Evolutionary conservation across 2,329 filamentous ascomycete species (phyloP).

Genomic region (Thielaviopsis musarum): DNA sequence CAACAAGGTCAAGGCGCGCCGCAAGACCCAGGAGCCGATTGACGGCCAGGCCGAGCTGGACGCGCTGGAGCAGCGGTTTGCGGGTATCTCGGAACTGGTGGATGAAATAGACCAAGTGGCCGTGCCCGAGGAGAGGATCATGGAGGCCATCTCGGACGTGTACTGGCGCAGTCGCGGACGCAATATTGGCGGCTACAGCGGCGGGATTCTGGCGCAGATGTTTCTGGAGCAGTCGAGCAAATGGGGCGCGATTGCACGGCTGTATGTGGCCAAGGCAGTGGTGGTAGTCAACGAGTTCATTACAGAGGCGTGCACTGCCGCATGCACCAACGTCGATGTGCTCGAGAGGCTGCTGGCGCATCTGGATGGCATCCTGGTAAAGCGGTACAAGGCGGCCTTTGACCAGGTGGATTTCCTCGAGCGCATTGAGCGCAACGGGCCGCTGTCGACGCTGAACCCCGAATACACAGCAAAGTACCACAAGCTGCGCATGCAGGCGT

Average conservation of each 20-base stretch:
- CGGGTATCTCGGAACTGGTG: slow-evolving; percentile 8
- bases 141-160: slow-evolving; percentile 15
- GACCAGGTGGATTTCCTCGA: slow-evolving; percentile 16
- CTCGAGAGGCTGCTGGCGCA: slow-evolving; percentile 14
- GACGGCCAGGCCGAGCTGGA: not conserved
- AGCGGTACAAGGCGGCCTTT: slow-evolving; percentile 16
- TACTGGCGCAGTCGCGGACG: slow-evolving; percentile 16
- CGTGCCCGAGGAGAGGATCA: slow-evolving; percentile 12
- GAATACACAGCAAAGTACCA: not conserved
- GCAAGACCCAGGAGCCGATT: not conserved
- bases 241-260: slow-evolving; percentile 17
- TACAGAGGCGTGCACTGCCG: slow-evolving; percentile 4
- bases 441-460: slow-evolving; percentile 19
- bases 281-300: slow-evolving; percentile 19
- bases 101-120: not conserved
- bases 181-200: slow-evolving; percentile 16
- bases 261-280: slow-evolving; percentile 18
- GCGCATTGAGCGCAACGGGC: slow-evolving; percentile 16
- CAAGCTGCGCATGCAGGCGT: not conserved
- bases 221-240: slow-evolving; percentile 19
- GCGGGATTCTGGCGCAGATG: slow-evolving; percentile 13
- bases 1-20: not conserved
- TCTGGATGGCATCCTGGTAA: slow-evolving; percentile 14
- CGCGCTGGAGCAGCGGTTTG: not conserved
- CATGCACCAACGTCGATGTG: slow-evolving; percentile 14